phyloP scores from a whole-genome alignment of 495 filamentous ascomycete genomes.

The Lasiosphaeriaceae sp. region DNA sequence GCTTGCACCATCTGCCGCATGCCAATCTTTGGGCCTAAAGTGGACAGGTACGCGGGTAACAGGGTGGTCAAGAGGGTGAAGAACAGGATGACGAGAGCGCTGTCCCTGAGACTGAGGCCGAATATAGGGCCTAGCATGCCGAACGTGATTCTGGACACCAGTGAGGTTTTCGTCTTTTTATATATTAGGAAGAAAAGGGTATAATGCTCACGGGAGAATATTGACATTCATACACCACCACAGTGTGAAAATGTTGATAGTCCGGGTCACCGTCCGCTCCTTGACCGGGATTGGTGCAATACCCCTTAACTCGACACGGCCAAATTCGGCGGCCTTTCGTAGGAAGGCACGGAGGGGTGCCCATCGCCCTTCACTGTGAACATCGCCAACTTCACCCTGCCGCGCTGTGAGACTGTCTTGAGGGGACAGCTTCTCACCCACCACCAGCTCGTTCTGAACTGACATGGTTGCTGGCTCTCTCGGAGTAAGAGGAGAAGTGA shows the following conservation, averaged over 20 bases:
- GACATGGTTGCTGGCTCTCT: too few species aligned
- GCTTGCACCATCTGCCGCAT: slow-evolving; percentile 56
- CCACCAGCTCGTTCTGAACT: too few species aligned
- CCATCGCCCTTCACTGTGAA: neutral
- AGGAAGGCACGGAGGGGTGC: neutral
- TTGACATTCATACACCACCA: slow-evolving; percentile 44
- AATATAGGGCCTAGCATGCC: slow-evolving; percentile 53
- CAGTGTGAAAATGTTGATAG: slow-evolving; percentile 45
- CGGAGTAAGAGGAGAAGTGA: too few species aligned
- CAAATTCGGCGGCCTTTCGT: slow-evolving; percentile 1
- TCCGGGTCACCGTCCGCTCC: slow-evolving; percentile 45
- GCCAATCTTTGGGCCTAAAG: slow-evolving; percentile 47
- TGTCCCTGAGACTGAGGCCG: slow-evolving; percentile 45
- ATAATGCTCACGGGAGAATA: slow-evolving; percentile 36
- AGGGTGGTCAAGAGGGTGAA: slow-evolving; percentile 48
- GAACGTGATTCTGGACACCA: slow-evolving; percentile 53
- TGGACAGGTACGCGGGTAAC: slow-evolving; percentile 49
- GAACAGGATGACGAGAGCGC: slow-evolving; percentile 51
- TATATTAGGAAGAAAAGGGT: neutral
- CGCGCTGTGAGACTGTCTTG: neutral
- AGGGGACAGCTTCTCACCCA: neutral
- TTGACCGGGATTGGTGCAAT: slow-evolving; percentile 49
- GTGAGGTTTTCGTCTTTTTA: neutral
- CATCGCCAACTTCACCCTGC: neutral
- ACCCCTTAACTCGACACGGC: slow-evolving; percentile 44